Evolutionary conservation across 176 grass and related monocot genomes (phyloP).

Genomic region (Areca catechu): DNA sequence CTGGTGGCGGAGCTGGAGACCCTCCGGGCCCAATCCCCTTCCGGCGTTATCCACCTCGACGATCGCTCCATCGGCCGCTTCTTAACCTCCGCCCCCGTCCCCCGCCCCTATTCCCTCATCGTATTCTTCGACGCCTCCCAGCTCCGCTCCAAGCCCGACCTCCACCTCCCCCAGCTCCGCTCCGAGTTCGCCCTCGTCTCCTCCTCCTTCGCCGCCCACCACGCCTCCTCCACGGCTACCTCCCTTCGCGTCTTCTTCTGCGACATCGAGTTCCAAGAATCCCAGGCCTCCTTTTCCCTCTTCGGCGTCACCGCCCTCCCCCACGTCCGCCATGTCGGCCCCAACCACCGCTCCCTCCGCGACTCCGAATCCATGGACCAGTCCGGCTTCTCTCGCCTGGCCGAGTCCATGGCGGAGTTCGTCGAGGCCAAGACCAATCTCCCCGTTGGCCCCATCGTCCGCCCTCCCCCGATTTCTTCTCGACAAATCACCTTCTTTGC

Average conservation of each 20-base stretch:
- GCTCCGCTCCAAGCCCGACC: constrained; percentile 77
- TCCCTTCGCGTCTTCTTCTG: constrained; percentile 76
- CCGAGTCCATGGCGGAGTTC: constrained; percentile 94
- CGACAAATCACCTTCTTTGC: constrained; percentile 51
- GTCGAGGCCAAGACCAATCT: constrained; percentile 58
- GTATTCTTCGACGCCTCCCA: constrained; percentile 90
- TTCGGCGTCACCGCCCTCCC: constrained; percentile 86
- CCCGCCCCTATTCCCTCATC: constrained; percentile 61
- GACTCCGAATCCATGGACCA: constrained; percentile 82
- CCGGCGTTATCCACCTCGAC: constrained; percentile 74
- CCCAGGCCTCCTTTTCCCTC: constrained; percentile 67
- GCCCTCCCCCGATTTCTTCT: constrained; percentile 62
- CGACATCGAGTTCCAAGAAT: constrained; percentile 87
- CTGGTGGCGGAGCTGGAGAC: constrained; percentile 63
- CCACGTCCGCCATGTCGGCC: constrained; percentile 55
- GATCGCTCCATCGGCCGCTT: constrained; percentile 69
- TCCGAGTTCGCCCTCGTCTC: constrained; percentile 72
- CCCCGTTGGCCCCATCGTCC: constrained; percentile 68
- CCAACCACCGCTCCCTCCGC: constrained; percentile 38
- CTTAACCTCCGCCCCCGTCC: constrained; percentile 38
- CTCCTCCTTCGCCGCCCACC: constrained; percentile 52
- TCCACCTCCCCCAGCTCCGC: constrained; percentile 83
- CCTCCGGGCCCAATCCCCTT: constrained; percentile 56
- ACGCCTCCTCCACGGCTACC: constrained; percentile 7
- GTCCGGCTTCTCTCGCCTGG: constrained; percentile 60